Evolutionary conservation across 345 rosid species (phyloP), one percentile per base, ranked within the genome.

Genomic region (Camelina sativa): DNA sequence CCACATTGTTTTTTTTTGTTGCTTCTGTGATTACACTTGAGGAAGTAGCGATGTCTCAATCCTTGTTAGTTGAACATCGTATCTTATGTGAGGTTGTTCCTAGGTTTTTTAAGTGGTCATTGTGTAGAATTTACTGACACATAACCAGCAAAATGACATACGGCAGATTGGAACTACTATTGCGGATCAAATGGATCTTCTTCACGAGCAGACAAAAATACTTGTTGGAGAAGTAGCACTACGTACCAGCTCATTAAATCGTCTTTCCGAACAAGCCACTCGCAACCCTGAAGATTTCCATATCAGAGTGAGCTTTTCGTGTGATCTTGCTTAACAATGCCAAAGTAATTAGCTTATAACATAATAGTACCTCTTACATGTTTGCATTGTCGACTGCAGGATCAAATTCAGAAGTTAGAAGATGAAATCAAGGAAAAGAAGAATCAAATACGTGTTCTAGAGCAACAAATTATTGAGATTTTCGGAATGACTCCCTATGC

Each of bases 181-280:
- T 19, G 84, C 87, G 72, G 97, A 96, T 83, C 91, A 96, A 89
- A 91, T 88, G 91, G 99, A 96, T 69, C 96, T 96, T 80, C 91
- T 92, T 60, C 96, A 86, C 53, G 98, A 92, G 87, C 98, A 96
- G 82, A 96, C 89, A 43, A 96, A 96, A 81, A 89, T 91, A 89
- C 92, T 92, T 76, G 95, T 97, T 28, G 99, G 87, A 78, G 99
- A 96, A 86, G 88, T 96, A 74, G 99, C 97, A 43, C 86, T 96
- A 65, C 79, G 94, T 77, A 88, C 93, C 34, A 92, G 93, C 81
- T 90, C 97, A 60, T 81, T 92, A 70, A 92, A 89, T 81, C 92
- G 98, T 75, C 84, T 96, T 71, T 82, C 89, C 40, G 99, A 91
- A 66, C 98, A 92, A 84, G 86, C 97, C 19, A 84, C 66, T 56